These are phyloP conservation scores for Yamadazyma triangularis DNA, from an alignment of 1,139 yeast species.

Conservation along the genomic window DNA sequence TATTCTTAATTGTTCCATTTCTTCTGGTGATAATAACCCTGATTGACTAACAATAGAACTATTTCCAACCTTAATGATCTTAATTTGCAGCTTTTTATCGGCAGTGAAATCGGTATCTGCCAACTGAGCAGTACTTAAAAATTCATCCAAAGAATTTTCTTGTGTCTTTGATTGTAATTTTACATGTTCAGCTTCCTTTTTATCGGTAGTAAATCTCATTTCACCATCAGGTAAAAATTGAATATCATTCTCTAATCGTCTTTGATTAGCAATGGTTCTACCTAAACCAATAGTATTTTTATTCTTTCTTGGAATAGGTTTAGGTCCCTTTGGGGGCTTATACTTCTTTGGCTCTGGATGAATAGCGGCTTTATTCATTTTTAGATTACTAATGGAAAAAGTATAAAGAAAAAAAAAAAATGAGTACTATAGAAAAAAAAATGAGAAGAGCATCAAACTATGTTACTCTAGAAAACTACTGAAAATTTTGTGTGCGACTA, in stretches of 20 bases:
- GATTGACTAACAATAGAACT: conserved; percentile 44
- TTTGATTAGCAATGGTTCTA: conserved; percentile 72
- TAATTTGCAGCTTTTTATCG: conserved; percentile 77
- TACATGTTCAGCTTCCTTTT: conserved; percentile 84
- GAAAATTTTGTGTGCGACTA: no score
- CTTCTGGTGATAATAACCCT: conserved; percentile 60
- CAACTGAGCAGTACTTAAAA: conserved; percentile 87
- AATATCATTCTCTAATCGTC: conserved; percentile 63
- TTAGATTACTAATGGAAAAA: no score
- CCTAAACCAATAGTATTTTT: conserved; percentile 85
- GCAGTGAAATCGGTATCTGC: conserved; percentile 97
- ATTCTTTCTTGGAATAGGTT: conserved; percentile 79
- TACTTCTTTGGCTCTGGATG: conserved; percentile 48
- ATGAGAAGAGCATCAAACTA: no score
- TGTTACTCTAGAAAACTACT: no score
- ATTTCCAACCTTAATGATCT: conserved; percentile 73
- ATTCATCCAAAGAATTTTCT: conserved; percentile 90
- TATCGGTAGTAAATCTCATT: conserved; percentile 76
- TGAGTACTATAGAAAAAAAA: no score
- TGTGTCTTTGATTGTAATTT: conserved; percentile 91
- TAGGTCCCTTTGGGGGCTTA: conserved; percentile 85
- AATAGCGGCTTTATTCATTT: conserved; percentile 36
- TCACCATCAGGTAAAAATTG: conserved; percentile 81
- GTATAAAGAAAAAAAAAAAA: no score
- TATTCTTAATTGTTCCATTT: conserved; percentile 56